phyloP scores from a whole-genome alignment of 2,329 filamentous ascomycete genomes.

The Penicillium fuscoglaucum region DNA sequence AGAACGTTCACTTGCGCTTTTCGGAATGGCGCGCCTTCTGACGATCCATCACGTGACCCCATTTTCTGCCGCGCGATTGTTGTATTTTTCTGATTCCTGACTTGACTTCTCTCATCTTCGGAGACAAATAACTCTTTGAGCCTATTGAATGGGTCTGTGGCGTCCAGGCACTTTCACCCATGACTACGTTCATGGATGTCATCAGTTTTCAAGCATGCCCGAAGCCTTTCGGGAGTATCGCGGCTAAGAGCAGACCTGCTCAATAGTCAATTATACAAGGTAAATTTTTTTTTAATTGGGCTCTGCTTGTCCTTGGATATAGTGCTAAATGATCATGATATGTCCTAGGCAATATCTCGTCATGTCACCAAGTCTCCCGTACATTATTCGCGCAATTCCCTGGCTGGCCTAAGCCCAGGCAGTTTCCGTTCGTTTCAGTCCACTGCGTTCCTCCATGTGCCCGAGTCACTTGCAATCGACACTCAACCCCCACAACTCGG shows the following conservation, averaged over 20 bases:
- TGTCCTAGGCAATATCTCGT: background rate
- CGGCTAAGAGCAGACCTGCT: conserved; percentile 38
- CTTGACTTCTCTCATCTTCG: conserved; percentile 6
- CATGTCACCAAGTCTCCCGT: background rate
- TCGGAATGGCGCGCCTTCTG: conserved; percentile 35
- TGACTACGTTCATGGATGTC: conserved; percentile 46
- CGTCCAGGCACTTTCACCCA: conserved; percentile 21
- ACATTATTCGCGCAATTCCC: background rate
- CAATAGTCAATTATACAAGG: conserved; percentile 26
- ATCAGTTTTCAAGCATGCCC: conserved; percentile 43
- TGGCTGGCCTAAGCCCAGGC: background rate
- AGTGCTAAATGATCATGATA: background rate
- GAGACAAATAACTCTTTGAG: conserved; percentile 1
- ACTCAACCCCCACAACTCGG: background rate
- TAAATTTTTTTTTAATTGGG: conserved; percentile 4
- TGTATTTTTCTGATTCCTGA: conserved; percentile 9
- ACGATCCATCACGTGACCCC: conserved; percentile 36
- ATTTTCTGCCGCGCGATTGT: conserved; percentile 29
- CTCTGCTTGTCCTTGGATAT: background rate
- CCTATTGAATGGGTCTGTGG: conserved; percentile 16
- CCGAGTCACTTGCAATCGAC: background rate
- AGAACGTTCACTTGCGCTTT: conserved; percentile 25
- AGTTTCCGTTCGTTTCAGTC: conserved; percentile 7
- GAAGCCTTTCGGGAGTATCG: conserved; percentile 38
- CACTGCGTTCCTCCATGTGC: background rate